Conservation (phyloP, 768 basidiomycete species). For the Galerina marginata region DNA sequence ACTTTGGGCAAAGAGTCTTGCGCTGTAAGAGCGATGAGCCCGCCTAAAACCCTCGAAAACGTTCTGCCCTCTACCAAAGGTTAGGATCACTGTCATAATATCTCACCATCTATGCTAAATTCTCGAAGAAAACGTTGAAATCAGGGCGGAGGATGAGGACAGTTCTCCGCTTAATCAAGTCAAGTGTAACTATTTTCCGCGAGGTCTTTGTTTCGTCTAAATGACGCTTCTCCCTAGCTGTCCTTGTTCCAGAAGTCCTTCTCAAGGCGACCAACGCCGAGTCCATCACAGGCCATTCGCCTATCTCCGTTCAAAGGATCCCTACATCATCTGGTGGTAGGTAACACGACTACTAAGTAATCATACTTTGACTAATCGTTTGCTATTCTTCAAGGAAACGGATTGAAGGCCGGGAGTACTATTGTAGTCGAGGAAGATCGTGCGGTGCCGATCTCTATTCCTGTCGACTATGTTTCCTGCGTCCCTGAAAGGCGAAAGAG, state of each 20-base stretch:
- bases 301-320: neutral
- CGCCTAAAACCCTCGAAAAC: neutral
- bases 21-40: neutral
- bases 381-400: neutral
- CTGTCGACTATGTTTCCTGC: neutral
- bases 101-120: neutral
- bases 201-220: neutral
- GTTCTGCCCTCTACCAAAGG: neutral
- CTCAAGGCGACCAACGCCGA: neutral
- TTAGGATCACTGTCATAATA: neutral
- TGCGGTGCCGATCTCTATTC: neutral
- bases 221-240: neutral
- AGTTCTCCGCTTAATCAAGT: neutral
- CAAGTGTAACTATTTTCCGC: neutral
- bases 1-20: neutral
- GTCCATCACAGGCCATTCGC: neutral
- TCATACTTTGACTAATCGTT: neutral
- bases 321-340: neutral
- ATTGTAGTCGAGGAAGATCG: neutral
- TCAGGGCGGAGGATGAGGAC: neutral
- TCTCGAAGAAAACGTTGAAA: neutral
- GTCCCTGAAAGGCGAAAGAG: slow-evolving; percentile 1
- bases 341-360: neutral
- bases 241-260: neutral
- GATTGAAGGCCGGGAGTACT: neutral